phyloP scores from a whole-genome alignment of 768 basidiomycete genomes.

The Calocera cornea region DNA sequence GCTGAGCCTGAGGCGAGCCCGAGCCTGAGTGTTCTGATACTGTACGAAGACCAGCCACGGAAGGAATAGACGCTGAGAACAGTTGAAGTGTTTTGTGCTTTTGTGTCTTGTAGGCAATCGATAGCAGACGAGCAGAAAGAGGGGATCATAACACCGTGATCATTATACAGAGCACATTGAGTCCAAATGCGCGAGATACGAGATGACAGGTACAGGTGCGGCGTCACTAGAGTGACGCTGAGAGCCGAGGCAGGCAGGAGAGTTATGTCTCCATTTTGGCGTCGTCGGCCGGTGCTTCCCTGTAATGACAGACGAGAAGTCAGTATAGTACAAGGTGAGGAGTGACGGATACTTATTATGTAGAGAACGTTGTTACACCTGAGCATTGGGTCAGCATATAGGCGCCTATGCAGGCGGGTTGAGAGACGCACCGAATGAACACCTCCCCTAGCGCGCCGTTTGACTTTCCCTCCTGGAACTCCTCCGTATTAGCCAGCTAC shows the following conservation, averaged over 20 bases:
- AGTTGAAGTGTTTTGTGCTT: too few relatives aligned
- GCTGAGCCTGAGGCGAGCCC: too few relatives aligned
- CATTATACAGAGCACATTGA: neutral
- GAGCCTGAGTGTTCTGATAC: too few relatives aligned
- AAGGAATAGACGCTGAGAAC: neutral
- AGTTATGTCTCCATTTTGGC: neutral
- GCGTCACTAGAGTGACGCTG: neutral
- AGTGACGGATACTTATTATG: slow-evolving; percentile 68
- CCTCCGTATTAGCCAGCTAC: slow-evolving; percentile 97
- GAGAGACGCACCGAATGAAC: slow-evolving; percentile 69
- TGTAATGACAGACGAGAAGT: slow-evolving; percentile 36
- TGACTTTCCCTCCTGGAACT: slow-evolving; percentile 89
- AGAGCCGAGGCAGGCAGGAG: neutral
- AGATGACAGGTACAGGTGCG: neutral
- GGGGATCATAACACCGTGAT: neutral
- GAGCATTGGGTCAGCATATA: neutral
- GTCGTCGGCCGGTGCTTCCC: slow-evolving; percentile 53
- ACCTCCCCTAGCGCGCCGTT: slow-evolving; percentile 97
- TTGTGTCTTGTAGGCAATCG: too few relatives aligned
- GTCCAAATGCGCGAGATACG: neutral
- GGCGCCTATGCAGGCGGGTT: neutral
- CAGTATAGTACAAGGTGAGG: slow-evolving; percentile 15
- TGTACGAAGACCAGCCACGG: too few relatives aligned
- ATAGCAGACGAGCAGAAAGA: too few relatives aligned
- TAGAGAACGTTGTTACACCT: slow-evolving; percentile 95